Evolutionary conservation across 805 yeast species (phyloP), one percentile per base, ranked within the genome.

Genomic region (Lachancea thermotolerans): DNA sequence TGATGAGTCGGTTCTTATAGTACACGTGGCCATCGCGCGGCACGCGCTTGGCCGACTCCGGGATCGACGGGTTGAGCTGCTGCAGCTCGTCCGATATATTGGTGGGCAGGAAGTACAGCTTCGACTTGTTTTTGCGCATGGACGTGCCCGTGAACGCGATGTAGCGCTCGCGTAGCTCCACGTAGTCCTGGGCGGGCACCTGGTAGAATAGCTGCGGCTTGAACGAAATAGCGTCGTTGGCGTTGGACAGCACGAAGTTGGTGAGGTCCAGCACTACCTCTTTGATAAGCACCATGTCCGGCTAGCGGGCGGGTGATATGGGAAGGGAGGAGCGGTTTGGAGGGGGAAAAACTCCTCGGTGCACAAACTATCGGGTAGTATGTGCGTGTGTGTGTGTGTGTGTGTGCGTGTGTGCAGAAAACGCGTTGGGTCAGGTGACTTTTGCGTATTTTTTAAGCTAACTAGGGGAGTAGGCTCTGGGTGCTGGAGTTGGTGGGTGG

Each of bases 111-210:
- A 55, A 55, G 39, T 46, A 55, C 35, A 55, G 42, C 46, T 48
- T 50, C 17, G 55, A 48, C 44, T 55, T 44, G 48, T 55, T 55
- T 37, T 55, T 55, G 35, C 58, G 46, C 41, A 55, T 55, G 14
- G 57, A 53, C 2, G 58, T 55, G n/a, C 58, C 58, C n/a, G 58
- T 55, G 42, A 55, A 55, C 37, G 48, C 52, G 37, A 53, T 50
- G 41, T 53, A 55, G 45, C 53, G 50, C 21, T 51, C 53, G 21
- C 49, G 49, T 37, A 55, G 43, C 41, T 49, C 44, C 34, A 39
- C 49, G 42, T 55, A 55, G 41, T 55, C 56, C 49, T 51, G 54
- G 11, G 43, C 42, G 37, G 58, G 58, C 11, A 53, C 58, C 37
- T 55, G 55, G 42, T 49, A 52, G 42, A 56, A 55, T 21, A 55